Evolutionary conservation across 352 stramenopile species (phyloP), one percentile per base, ranked within the genome.

Genomic region (Phytophthora tentaculata): DNA sequence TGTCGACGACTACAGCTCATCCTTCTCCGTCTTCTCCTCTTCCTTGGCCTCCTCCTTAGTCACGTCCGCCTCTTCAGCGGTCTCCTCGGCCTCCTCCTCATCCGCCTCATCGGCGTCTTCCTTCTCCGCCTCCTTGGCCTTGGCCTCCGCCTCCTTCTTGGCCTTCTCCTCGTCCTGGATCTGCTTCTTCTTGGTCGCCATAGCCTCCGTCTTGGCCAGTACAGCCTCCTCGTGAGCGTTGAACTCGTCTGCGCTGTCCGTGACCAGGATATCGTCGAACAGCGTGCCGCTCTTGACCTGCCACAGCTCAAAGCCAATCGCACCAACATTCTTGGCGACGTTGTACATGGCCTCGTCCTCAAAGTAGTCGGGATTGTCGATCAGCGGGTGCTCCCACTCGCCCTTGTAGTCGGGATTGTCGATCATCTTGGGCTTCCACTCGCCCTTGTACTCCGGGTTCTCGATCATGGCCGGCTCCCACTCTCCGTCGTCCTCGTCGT

Each of bases 181-280:
- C 61, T 88, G 74, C 65, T 95, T 85, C 76, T 91, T 90, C 77
- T 92, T 89, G 50, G 83, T 74, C 58, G 83, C 83, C 50, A 92
- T 77, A 45, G 85, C 79, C 68, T 97, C 77, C 39, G 79, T 69
- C 67, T 90, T 81, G 24, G 59, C 60, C 29, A 98, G 89, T 72
- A 98, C 97, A 13, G 87, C 87, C 76, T 99, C 98, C 79, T 99
- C 97, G 73, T 89, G 92, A 57, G 96, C 91, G 73, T 98, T 98
- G 84, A 99, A 98, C 68, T 98, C 94, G 22, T 97, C 94, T 54
- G 98, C 80, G 71, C 91, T 97, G 83, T 99, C 97, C 12, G 97
- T 99, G 51, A 99, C 83, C 45, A 99, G 87, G 69, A 99, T 99
- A 80, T 99, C 97, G 79, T 99, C 98, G 74, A 99, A 99, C 48